Percentiles rank a stretch among this genome's conserved stretches.
phyloP scores from a whole-genome alignment of 208 protist genomes.

The Leishmania braziliensis region DNA sequence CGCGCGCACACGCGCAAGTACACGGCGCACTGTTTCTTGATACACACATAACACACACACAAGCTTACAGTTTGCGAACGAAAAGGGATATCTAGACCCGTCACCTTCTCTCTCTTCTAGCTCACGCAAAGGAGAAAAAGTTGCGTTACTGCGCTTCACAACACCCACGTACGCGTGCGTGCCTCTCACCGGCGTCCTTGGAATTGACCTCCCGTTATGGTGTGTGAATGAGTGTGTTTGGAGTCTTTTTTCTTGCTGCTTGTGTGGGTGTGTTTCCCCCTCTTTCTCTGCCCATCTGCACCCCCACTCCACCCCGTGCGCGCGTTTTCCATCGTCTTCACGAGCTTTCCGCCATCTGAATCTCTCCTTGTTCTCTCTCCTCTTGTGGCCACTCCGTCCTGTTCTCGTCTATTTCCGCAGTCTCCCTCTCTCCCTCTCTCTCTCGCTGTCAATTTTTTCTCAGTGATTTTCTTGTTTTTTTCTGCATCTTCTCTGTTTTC shows the following conservation, averaged over 20 bases:
- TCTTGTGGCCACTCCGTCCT: background rate
- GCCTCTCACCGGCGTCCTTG: background rate
- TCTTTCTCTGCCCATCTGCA: background rate
- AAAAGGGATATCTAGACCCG: background rate
- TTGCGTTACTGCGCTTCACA: background rate
- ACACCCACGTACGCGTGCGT: background rate
- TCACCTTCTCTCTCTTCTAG: background rate
- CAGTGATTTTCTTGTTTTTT: constrained; percentile 9
- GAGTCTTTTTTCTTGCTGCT: background rate
- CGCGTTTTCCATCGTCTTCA: no score
- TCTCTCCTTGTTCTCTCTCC: no score
- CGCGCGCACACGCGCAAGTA: background rate
- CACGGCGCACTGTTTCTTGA: background rate
- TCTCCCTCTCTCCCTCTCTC: constrained; percentile 13
- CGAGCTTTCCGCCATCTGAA: no score
- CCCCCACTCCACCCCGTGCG: no score
- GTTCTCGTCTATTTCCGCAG: background rate
- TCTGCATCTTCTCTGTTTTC: constrained; percentile 9
- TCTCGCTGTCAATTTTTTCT: constrained; percentile 1
- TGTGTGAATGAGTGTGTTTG: no score
- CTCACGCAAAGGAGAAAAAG: background rate
- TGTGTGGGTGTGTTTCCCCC: no score
- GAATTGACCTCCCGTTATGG: background rate
- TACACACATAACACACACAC: background rate
- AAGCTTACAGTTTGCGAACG: background rate